Evolutionary conservation across 495 filamentous ascomycete genomes (phyloP).

Genomic region (Penicillium fimorum): DNA sequence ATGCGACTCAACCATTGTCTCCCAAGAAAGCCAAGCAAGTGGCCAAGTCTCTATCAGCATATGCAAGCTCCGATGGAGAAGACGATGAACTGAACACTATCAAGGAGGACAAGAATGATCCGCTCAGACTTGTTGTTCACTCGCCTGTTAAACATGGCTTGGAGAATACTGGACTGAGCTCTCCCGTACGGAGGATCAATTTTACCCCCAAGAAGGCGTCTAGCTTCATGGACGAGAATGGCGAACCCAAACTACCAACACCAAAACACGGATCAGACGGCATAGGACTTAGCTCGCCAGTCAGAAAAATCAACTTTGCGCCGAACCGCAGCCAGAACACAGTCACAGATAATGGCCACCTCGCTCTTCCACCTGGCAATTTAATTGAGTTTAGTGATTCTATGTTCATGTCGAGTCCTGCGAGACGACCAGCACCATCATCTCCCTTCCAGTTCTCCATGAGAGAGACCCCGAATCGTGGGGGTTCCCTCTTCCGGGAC

Average conservation of each 20-base stretch:
- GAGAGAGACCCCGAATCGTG: slow-evolving; percentile 33
- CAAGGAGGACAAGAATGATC: slow-evolving; percentile 40
- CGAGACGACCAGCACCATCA: slow-evolving; percentile 47
- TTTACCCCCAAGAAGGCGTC: slow-evolving; percentile 34
- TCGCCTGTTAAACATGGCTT: slow-evolving; percentile 40
- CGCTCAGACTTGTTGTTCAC: slow-evolving; percentile 32
- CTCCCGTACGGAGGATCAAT: slow-evolving; percentile 44
- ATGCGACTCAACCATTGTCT: slow-evolving; percentile 44
- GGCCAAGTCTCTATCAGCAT: slow-evolving; percentile 44
- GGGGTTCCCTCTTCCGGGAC: slow-evolving; percentile 26
- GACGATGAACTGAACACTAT: slow-evolving; percentile 50
- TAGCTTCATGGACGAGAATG: slow-evolving; percentile 38
- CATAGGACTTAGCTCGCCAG: slow-evolving; percentile 27
- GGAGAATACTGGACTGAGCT: slow-evolving; percentile 31
- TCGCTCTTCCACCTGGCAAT: slow-evolving; percentile 29
- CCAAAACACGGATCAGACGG: slow-evolving; percentile 27
- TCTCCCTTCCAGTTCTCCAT: slow-evolving; percentile 49
- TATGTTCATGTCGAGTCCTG: slow-evolving; percentile 48
- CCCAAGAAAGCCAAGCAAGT: slow-evolving; percentile 57
- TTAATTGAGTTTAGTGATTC: slow-evolving; percentile 39
- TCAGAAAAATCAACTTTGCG: slow-evolving; percentile 37
- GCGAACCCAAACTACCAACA: slow-evolving; percentile 29
- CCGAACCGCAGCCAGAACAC: slow-evolving; percentile 25
- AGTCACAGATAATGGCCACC: slow-evolving; percentile 21
- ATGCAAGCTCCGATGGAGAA: slow-evolving; percentile 45